phyloP scores from a whole-genome alignment of 441 rosid genomes.

The Croton setiger region DNA sequence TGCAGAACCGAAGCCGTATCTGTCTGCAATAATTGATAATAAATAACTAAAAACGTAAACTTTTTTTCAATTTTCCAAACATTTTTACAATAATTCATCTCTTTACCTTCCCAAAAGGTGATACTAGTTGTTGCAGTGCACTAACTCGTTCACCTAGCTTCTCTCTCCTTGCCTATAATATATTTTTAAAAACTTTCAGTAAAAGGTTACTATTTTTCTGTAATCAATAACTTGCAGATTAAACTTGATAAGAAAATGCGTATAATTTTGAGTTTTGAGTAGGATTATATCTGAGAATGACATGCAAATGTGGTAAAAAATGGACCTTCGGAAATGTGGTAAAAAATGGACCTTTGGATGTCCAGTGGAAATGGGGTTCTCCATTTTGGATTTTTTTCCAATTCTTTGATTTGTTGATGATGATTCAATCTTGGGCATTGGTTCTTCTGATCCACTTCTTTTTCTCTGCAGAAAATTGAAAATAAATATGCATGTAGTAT shows the following conservation, averaged over 20 bases:
- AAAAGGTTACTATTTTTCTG: too few species aligned
- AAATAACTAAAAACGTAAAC: too few species aligned
- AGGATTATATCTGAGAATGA: background rate
- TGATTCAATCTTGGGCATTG: slow-evolving; percentile 17
- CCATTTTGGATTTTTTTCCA: slow-evolving; percentile 42
- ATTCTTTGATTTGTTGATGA: slow-evolving; percentile 33
- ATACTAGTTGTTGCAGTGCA: slow-evolving; percentile 81
- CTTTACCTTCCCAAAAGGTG: slow-evolving; percentile 96
- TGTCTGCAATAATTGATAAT: slow-evolving; percentile 68
- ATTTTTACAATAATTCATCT: too few species aligned
- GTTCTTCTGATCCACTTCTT: slow-evolving; percentile 36
- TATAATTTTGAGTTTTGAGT: background rate
- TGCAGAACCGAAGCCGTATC: slow-evolving; percentile 90
- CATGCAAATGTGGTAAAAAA: background rate
- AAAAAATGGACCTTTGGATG: slow-evolving; percentile 39
- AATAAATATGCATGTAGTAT: background rate
- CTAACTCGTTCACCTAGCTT: slow-evolving; percentile 75
- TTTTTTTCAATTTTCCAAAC: slow-evolving; percentile 19
- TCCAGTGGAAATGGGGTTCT: slow-evolving; percentile 36
- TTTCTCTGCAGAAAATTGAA: slow-evolving; percentile 38
- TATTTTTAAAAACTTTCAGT: too few species aligned
- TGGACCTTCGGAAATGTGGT: too few species aligned
- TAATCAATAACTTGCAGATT: too few species aligned
- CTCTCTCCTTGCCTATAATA: slow-evolving; percentile 56
- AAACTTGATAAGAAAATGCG: too few species aligned